Evolutionary conservation across 2,329 filamentous ascomycete genomes (phyloP), one percentile per base, ranked within the genome.

Genomic region (Pseudopyricularia cyperi): DNA sequence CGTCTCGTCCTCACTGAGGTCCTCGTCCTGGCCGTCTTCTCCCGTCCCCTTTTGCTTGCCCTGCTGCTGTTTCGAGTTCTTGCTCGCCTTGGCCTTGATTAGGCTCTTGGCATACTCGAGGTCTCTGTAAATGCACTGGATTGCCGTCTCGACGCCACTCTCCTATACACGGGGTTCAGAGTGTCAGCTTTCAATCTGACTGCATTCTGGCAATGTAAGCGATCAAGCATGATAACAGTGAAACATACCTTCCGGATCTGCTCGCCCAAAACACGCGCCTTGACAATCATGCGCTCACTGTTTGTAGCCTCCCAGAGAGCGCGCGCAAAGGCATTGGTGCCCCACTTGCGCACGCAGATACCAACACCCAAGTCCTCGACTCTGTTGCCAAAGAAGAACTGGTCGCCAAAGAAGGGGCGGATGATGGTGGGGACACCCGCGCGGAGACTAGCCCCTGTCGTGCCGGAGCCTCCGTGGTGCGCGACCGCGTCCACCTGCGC

Each of bases 361-460:
- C 93, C 93, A 2, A 97, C 93, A 0, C 93, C 91, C 6, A 98
- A 74, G 61, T 97, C 91, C 65, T 97, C 89, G 1, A 97, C 86
- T 4, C 93, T 79, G 30, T 76, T 80, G 7, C 89, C 93, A 60
- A 95, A 97, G 73, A 98, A 98, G 74, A 86, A 96, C 64, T 98
- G 93, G 61, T 98, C 93, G 5, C 93, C 93, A 63, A 98, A 98
- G 72, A 97, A 98, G 0, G 93, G 93, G 55, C 91, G 87, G 63
- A 97, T 86, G 57, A 98, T 90, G 0, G 93, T 97, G 0, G 93
- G 93, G 5, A 95, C 80, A 2, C 93, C 93, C 0, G 90, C 90
- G 51, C 93, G 79, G 48, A 98, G 72, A 65, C 89, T 95, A 1
- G 93, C 93, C 2, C 93, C 93, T 0, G 93, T 98, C 0, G 93